A percentile compares a stretch with the other conserved stretches of the same genome.
These are phyloP conservation scores for Zarea fungicola DNA, from an alignment of 2,329 filamentous ascomycete species.

Conservation along the genomic window DNA sequence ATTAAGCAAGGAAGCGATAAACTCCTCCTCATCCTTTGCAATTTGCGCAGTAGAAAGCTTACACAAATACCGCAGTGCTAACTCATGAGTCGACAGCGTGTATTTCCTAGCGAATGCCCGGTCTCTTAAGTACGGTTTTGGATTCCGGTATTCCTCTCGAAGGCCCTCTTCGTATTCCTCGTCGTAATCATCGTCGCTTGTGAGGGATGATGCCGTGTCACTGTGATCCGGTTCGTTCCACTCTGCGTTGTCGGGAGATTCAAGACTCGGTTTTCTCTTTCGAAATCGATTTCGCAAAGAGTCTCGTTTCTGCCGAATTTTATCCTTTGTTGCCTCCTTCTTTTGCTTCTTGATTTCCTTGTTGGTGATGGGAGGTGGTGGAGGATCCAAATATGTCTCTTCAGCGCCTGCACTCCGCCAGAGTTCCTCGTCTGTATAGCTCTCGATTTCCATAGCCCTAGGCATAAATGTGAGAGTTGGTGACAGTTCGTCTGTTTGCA, in stretches of 20 bases:
- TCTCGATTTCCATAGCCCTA: conserved; percentile 23
- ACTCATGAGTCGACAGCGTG: conserved; percentile 18
- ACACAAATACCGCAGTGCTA: conserved; percentile 20
- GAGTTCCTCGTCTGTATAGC: conserved; percentile 23
- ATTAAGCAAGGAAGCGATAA: conserved; percentile 16
- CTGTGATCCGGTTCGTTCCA: conserved; percentile 3
- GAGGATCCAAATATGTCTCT: conserved; percentile 24
- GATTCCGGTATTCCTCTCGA: conserved; percentile 17
- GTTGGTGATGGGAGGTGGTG: conserved; percentile 17
- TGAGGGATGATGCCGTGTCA: conserved; percentile 12
- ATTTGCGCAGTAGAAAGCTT: conserved; percentile 14
- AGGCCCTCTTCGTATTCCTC: conserved; percentile 18
- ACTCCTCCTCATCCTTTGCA: conserved; percentile 6
- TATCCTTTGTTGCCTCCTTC: conserved; percentile 13
- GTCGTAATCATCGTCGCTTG: conserved; percentile 20
- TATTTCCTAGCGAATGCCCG: conserved; percentile 26
- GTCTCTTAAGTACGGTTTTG: conserved; percentile 18
- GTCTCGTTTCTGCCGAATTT: conserved; percentile 12
- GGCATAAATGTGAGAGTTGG: conserved; percentile 26
- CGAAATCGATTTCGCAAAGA: not conserved
- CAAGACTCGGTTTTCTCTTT: not conserved
- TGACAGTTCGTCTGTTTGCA: conserved; percentile 17
- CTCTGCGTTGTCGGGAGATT: conserved; percentile 7
- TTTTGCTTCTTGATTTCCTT: conserved; percentile 16
- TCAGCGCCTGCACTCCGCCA: conserved; percentile 22